Evolutionary conservation across 23 red algal genomes (phyloP), one percentile per base, ranked within the genome.

Genomic region (Chondrus crispus): DNA sequence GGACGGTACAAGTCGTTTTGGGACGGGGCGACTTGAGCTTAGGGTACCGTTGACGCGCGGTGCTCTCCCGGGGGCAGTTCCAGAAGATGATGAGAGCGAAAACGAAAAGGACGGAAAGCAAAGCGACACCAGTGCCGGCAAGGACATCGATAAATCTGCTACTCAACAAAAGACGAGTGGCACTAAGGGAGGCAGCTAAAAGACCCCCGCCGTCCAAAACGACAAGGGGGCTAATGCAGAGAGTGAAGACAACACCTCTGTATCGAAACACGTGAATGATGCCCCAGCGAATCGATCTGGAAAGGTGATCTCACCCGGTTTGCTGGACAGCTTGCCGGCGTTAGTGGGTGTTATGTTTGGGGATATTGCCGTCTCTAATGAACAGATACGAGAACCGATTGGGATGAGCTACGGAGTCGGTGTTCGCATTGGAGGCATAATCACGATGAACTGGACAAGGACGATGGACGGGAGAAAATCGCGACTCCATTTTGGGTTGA

Each of bases 321-420:
- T 83, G 45, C 22, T 28, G 13, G 71, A 77, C 78, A 54, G 24
- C 8, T 36, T 92, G 4, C 89, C 89, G 64, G 41, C 77, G 20
- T 62, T 92, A 36, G 89, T 92, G 46, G 89, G 89, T 32, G 89
- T 92, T 46, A 6, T 92, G 43, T 92, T 92, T 47, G 89, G 77
- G 46, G 89, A 92, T 62, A 42, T 82, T 3, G 89, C 89, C 8
- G 32, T 84, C 9, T 38, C 62, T 20, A 77, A 63, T 40, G 46
- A 55, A 50, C n/a, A 35, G 5, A 57, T 48, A n/a, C 77, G 77
- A 52, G 77, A 74, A 58, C 29, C 74, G 60, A 50, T 84, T 48
- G 89, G 89, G 2, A 57, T 62, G 10, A 72, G 75, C 38, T 84
- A 92, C 28, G 89, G 89, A 51, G 36, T 92, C 3, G 89, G 89